Evolutionary conservation across 257 asterid genomes (phyloP).

Genomic region (Ophiorrhiza pumila): DNA sequence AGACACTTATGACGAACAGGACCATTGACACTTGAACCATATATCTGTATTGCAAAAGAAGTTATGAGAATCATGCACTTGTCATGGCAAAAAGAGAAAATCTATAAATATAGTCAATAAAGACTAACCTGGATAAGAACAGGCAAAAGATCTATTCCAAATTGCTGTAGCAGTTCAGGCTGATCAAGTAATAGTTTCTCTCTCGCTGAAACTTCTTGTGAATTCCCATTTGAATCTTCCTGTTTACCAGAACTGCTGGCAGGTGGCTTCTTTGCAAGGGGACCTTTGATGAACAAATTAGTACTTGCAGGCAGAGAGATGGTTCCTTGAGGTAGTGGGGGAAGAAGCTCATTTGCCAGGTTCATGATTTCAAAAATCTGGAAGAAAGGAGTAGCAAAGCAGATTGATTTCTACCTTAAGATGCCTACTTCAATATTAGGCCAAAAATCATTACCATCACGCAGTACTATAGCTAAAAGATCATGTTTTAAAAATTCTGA

Average conservation of each 20-base stretch:
- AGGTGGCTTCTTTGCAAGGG: slow-evolving; percentile 55
- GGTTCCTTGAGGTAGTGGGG: slow-evolving; percentile 90
- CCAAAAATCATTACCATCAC: not conserved
- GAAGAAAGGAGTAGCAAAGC: not conserved
- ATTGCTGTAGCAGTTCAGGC: slow-evolving; percentile 91
- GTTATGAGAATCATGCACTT: slow-evolving; percentile 7
- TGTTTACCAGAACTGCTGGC: slow-evolving; percentile 63
- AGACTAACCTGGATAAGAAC: slow-evolving; percentile 79
- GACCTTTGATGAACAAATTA: slow-evolving; percentile 56
- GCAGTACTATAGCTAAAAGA: not conserved
- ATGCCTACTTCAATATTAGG: not conserved
- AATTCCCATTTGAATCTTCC: slow-evolving; percentile 56
- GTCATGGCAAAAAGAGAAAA: not conserved
- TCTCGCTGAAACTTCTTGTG: slow-evolving; percentile 61
- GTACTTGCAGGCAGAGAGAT: slow-evolving; percentile 74
- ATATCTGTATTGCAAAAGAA: slow-evolving; percentile 55
- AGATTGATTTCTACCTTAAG: not conserved
- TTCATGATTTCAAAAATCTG: slow-evolving; percentile 97
- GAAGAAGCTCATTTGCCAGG: slow-evolving; percentile 99
- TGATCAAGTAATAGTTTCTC: slow-evolving; percentile 82
- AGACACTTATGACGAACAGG: slow-evolving; percentile 98
- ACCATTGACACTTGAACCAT: slow-evolving; percentile 96
- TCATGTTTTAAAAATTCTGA: not conserved
- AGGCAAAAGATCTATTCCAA: slow-evolving; percentile 93
- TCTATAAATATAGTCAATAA: not conserved